Evolutionary conservation across 805 yeast species (phyloP).

Genomic region (Cyberlindnera americana): DNA sequence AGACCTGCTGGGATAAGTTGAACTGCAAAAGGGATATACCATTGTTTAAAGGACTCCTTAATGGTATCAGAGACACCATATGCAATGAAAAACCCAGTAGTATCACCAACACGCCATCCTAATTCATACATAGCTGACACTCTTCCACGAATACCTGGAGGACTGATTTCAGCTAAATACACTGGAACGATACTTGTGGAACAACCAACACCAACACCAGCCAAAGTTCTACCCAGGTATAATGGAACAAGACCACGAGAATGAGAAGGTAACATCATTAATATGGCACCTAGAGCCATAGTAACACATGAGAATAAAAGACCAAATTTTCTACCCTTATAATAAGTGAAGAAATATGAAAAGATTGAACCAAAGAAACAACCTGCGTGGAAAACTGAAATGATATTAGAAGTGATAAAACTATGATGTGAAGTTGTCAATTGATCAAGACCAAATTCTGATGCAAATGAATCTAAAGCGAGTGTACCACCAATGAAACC

Average conservation of each 20-base stretch:
- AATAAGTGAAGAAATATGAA: slow-evolving; percentile 18
- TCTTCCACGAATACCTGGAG: slow-evolving; percentile 44
- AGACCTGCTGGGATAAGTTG: slow-evolving; percentile 44
- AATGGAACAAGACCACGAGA: slow-evolving; percentile 40
- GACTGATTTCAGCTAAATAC: slow-evolving; percentile 42
- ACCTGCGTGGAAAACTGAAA: slow-evolving; percentile 24
- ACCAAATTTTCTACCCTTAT: slow-evolving; percentile 19
- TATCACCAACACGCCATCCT: slow-evolving; percentile 15
- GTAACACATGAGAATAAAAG: slow-evolving; percentile 16
- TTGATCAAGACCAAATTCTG: slow-evolving; percentile 39
- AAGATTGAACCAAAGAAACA: slow-evolving; percentile 25
- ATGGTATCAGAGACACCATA: slow-evolving; percentile 10
- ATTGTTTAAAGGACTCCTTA: slow-evolving; percentile 30
- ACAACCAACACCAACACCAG: slow-evolving; percentile 50
- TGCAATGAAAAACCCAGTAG: slow-evolving; percentile 10
- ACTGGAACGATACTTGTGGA: slow-evolving; percentile 48
- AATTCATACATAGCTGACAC: slow-evolving; percentile 13
- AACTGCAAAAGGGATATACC: slow-evolving; percentile 46
- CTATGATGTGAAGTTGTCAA: slow-evolving; percentile 4
- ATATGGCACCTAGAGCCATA: slow-evolving; percentile 38
- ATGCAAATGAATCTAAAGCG: slow-evolving; percentile 38
- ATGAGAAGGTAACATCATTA: slow-evolving; percentile 34
- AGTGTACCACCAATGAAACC: slow-evolving; percentile 51
- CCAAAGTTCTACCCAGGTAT: slow-evolving; percentile 46
- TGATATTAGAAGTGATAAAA: slow-evolving; percentile 17